A percentile compares a stretch with the other conserved stretches of the same genome.
phyloP scores from a whole-genome alignment of 352 stramenopile genomes.

The Plasmopara halstedii region DNA sequence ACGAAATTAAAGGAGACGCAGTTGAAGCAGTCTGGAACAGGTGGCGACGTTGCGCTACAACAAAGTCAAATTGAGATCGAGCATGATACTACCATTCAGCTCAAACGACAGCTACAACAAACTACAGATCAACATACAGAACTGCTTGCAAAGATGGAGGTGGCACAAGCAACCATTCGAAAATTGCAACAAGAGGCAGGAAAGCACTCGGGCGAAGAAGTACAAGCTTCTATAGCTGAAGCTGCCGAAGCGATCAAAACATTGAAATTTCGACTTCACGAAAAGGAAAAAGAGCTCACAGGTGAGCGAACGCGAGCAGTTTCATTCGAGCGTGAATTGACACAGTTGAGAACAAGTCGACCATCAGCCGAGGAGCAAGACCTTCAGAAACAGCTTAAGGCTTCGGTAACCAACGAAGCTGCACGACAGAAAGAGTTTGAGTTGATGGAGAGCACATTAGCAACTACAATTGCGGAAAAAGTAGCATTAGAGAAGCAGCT shows the following conservation, averaged over 20 bases:
- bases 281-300: constrained; percentile 23
- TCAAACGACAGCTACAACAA: constrained; percentile 20
- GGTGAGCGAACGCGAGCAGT: constrained; percentile 6
- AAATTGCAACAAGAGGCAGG: constrained; percentile 25
- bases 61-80: constrained; percentile 20
- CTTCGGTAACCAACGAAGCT: constrained; percentile 10
- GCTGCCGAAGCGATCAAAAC: constrained; percentile 17
- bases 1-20: constrained; percentile 20
- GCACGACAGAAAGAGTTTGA: constrained; percentile 12
- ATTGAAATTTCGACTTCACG: constrained; percentile 10
- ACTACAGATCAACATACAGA: constrained; percentile 13
- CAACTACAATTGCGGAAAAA: constrained; percentile 14
- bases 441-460: constrained; percentile 9
- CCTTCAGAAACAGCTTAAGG: constrained; percentile 15
- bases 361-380: constrained; percentile 13
- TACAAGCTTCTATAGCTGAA: constrained; percentile 8
- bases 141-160: constrained; percentile 23
- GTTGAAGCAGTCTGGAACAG: constrained; percentile 10
- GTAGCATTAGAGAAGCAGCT: constrained; percentile 11
- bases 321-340: constrained; percentile 21
- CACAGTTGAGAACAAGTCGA: constrained; percentile 10
- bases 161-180: constrained; percentile 16
- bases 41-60: constrained; percentile 8
- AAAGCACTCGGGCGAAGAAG: constrained; percentile 17
- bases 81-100: constrained; percentile 7